These are phyloP conservation scores for Colletotrichum sp. DNA, from an alignment of 2,329 filamentous ascomycete species.

Conservation along the genomic window DNA sequence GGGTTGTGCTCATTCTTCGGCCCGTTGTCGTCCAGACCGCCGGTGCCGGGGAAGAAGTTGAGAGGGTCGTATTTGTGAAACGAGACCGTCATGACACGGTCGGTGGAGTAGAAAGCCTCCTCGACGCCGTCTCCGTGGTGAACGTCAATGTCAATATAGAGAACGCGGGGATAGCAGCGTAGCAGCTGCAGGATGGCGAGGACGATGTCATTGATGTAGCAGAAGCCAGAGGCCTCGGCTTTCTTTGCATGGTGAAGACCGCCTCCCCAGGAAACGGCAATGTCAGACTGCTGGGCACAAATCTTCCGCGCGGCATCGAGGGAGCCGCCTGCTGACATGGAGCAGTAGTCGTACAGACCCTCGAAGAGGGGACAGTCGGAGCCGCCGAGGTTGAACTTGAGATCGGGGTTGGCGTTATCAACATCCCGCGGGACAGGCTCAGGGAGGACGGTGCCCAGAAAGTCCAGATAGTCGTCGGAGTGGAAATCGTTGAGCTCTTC, in stretches of 20 bases:
- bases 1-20: slow-evolving; percentile 83
- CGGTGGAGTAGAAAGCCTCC: slow-evolving; percentile 88
- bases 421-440: slow-evolving; percentile 68
- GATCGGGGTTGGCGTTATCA: slow-evolving; percentile 66
- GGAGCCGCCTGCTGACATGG: slow-evolving; percentile 88
- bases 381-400: slow-evolving; percentile 84
- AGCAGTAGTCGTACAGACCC: slow-evolving; percentile 93
- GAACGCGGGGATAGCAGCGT: slow-evolving; percentile 79
- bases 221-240: slow-evolving; percentile 92
- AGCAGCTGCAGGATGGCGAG: slow-evolving; percentile 89
- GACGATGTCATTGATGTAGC: slow-evolving; percentile 99
- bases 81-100: slow-evolving; percentile 89
- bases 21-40: slow-evolving; percentile 84
- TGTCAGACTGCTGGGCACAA: slow-evolving; percentile 84
- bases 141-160: slow-evolving; percentile 95
- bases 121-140: slow-evolving; percentile 92
- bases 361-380: slow-evolving; percentile 98
- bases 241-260: slow-evolving; percentile 97
- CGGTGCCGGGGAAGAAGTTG: slow-evolving; percentile 89
- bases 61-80: slow-evolving; percentile 94
- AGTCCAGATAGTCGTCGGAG: slow-evolving; percentile 87
- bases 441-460: slow-evolving; percentile 75
- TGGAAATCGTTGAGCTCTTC: slow-evolving; percentile 91
- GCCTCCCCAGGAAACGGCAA: slow-evolving; percentile 97
- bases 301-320: slow-evolving; percentile 92